Percentiles rank a stretch among this genome's conserved stretches.
These are phyloP conservation scores for Fomitopsis serialis DNA, from an alignment of 768 basidiomycete genomes.

Conservation along the genomic window DNA sequence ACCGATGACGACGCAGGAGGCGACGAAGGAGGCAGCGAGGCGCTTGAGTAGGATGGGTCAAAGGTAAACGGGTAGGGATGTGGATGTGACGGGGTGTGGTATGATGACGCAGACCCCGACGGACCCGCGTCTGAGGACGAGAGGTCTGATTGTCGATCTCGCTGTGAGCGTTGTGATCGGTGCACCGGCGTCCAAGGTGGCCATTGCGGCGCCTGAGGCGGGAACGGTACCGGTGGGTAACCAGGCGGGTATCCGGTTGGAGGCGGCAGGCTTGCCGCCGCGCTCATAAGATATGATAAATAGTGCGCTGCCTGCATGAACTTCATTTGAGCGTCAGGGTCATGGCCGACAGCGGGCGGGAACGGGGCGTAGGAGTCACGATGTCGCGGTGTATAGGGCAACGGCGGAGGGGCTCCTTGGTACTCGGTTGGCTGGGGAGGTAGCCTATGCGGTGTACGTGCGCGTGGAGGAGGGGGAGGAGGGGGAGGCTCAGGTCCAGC, in stretches of 20 bases:
- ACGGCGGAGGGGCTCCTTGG: conserved; percentile 2
- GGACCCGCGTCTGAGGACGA: conserved; percentile 21
- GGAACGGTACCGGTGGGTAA: conserved; percentile 15
- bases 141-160: conserved; percentile 24
- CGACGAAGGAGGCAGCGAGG: conserved; percentile 49
- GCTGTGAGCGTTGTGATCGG: conserved; percentile 7
- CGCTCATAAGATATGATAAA: conserved; percentile 33
- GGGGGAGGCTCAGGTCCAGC: background rate
- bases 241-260: conserved; percentile 7
- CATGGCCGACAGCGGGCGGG: conserved; percentile 6
- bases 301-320: conserved; percentile 37
- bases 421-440: background rate
- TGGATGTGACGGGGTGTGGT: conserved; percentile 31
- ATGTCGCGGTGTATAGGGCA: conserved; percentile 4
- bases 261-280: conserved; percentile 21
- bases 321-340: conserved; percentile 29
- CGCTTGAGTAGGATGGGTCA: conserved; percentile 41
- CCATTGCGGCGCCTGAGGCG: conserved; percentile 8
- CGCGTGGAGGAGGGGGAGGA: background rate
- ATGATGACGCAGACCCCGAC: conserved; percentile 16
- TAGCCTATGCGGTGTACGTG: background rate
- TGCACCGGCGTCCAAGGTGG: conserved; percentile 13
- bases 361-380: background rate
- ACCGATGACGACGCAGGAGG: conserved; percentile 37
- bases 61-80: conserved; percentile 35